Evolutionary conservation across 139 green algal species (phyloP).

Genomic region (Diplosphaera chodatii): DNA sequence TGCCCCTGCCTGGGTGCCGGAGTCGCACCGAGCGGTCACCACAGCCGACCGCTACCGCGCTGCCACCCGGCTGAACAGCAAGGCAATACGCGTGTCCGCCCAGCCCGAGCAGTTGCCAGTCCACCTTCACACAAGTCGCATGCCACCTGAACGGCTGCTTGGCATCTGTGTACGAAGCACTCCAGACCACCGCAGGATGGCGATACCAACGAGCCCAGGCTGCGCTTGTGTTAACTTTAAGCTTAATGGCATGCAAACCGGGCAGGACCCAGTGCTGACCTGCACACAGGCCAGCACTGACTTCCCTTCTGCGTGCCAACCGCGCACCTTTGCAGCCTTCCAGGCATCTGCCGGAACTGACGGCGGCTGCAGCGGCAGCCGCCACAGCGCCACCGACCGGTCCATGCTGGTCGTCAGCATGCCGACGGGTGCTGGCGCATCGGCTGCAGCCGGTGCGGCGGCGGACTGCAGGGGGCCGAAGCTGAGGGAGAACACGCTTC

Average conservation of each 20-base stretch:
- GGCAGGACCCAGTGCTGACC: too few species aligned
- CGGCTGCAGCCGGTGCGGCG: not conserved
- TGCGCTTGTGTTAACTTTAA: too few species aligned
- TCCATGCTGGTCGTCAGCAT: conserved; percentile 1
- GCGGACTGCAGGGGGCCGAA: not conserved
- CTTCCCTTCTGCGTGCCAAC: too few species aligned
- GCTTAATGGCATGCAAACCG: too few species aligned
- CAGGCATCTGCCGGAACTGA: not conserved
- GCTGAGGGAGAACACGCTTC: not conserved
- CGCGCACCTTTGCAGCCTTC: not conserved
- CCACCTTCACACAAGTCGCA: not conserved
- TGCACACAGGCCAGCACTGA: too few species aligned
- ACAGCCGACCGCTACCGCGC: conserved; percentile 30
- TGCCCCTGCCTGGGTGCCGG: not conserved
- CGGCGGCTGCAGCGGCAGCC: not conserved
- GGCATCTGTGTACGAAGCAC: too few species aligned
- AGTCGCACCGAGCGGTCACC: conserved; percentile 34
- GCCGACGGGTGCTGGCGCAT: not conserved
- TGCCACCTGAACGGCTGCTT: too few species aligned
- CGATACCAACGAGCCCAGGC: too few species aligned
- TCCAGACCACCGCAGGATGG: too few species aligned
- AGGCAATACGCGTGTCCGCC: not conserved
- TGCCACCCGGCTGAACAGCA: not conserved
- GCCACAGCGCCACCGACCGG: not conserved
- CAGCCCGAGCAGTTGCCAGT: not conserved